Percentiles rank a stretch among this genome's conserved stretches.
Evolutionary conservation across 2,329 filamentous ascomycete genomes (phyloP).

Genomic region (Elsinoe perseae): DNA sequence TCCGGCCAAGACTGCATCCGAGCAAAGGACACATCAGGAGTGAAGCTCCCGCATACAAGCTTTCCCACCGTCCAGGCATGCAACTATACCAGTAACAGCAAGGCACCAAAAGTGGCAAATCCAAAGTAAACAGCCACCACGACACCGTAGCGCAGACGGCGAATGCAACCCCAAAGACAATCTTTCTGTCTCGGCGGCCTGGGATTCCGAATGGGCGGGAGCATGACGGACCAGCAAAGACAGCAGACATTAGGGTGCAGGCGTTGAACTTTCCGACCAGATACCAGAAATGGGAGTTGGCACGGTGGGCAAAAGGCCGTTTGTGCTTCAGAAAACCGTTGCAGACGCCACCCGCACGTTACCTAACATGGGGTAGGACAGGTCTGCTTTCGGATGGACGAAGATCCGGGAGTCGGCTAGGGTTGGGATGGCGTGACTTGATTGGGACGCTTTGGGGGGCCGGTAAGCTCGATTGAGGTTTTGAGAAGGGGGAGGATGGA

Average conservation of each 20-base stretch:
- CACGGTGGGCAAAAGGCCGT: neutral
- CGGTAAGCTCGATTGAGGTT: neutral
- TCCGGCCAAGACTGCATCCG: neutral
- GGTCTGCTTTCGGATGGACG: neutral
- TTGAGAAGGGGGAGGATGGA: neutral
- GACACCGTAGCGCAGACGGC: neutral
- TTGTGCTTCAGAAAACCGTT: slow-evolving; percentile 9
- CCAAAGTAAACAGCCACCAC: neutral
- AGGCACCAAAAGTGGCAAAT: no score
- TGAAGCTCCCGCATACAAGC: neutral
- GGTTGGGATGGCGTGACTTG: neutral
- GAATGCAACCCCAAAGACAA: neutral
- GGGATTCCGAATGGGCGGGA: neutral
- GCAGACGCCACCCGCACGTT: neutral
- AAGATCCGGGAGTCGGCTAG: slow-evolving; percentile 1
- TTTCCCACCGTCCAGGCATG: neutral
- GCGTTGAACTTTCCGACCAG: no score
- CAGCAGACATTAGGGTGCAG: neutral
- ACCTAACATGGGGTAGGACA: neutral
- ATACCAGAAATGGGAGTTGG: neutral
- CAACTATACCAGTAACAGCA: neutral
- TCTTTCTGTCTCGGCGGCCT: neutral
- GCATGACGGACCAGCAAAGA: neutral
- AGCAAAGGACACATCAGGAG: neutral
- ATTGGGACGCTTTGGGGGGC: neutral